These are phyloP conservation scores for Tetragonia tetragonoides DNA, from an alignment of 148 eudicot species.

Conservation along the genomic window DNA sequence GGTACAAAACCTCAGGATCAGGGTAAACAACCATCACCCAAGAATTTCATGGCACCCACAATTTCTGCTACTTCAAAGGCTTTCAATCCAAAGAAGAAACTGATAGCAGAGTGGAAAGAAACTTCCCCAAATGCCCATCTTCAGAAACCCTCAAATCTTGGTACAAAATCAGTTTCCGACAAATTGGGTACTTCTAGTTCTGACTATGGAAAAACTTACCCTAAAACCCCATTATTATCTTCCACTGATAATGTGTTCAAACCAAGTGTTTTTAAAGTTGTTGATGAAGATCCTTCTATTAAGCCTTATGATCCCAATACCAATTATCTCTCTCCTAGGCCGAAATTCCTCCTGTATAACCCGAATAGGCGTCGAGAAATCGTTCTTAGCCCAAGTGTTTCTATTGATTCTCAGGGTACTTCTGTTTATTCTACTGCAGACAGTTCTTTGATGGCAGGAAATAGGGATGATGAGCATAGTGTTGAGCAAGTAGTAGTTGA, in stretches of 20 bases:
- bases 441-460: constrained; percentile 10
- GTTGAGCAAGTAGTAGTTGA: constrained; percentile 21
- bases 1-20: too few relatives aligned
- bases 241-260: background rate
- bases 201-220: background rate
- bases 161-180: constrained; percentile 6
- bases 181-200: constrained; percentile 25
- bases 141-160: constrained; percentile 28
- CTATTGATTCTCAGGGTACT: constrained; percentile 19
- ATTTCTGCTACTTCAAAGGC: constrained; percentile 48
- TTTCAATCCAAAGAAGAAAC: constrained; percentile 41
- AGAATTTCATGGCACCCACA: constrained; percentile 73
- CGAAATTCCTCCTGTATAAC: constrained; percentile 53
- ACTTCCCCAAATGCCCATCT: constrained; percentile 12
- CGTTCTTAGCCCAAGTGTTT: constrained; percentile 14
- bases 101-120: constrained; percentile 54
- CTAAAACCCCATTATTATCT: constrained; percentile 13
- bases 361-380: constrained; percentile 42
- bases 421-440: constrained; percentile 18
- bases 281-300: constrained; percentile 18
- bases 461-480: background rate
- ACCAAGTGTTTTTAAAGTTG: constrained; percentile 14
- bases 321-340: constrained; percentile 70
- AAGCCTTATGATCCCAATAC: constrained; percentile 55
- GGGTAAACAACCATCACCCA: constrained; percentile 24